phyloP scores from a whole-genome alignment of 2,329 filamentous ascomycete genomes.

The Erysiphe neolycopersici region DNA sequence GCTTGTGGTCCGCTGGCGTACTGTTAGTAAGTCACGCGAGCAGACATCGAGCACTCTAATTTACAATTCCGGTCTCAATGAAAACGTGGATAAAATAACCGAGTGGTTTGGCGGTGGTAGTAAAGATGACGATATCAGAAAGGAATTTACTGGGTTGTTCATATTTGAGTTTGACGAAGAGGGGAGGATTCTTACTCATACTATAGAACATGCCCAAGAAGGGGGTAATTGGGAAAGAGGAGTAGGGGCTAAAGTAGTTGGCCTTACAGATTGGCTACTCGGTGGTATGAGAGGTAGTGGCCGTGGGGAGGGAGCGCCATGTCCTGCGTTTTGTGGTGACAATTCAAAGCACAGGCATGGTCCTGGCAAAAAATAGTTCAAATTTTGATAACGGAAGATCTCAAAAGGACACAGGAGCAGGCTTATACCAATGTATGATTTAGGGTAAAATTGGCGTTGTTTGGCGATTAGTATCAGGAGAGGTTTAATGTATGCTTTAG shows the following conservation, averaged over 20 bases:
- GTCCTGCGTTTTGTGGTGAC: constrained; percentile 9
- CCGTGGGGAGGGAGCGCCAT: constrained; percentile 9
- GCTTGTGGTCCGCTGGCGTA: constrained; percentile 77
- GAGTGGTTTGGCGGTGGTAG: constrained; percentile 20
- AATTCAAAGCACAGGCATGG: neutral
- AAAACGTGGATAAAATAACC: constrained; percentile 26
- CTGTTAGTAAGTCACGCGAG: constrained; percentile 23
- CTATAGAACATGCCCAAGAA: constrained; percentile 79
- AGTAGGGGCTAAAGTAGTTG: constrained; percentile 59
- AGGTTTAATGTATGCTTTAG: neutral
- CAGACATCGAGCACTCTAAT: constrained; percentile 18
- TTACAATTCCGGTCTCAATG: constrained; percentile 16
- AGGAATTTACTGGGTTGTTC: constrained; percentile 75
- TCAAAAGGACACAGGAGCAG: neutral
- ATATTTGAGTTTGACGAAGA: constrained; percentile 86
- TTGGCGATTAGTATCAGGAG: neutral
- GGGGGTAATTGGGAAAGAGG: constrained; percentile 59
- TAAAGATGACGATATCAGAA: constrained; percentile 28
- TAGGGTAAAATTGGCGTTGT: neutral
- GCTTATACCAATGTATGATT: neutral
- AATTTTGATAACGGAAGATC: neutral
- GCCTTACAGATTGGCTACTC: constrained; percentile 80
- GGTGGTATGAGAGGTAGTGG: constrained; percentile 37
- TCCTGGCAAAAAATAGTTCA: neutral
- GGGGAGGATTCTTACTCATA: constrained; percentile 63